These are phyloP conservation scores for Lophium mytilinum DNA, from an alignment of 495 filamentous ascomycete species.

Conservation along the genomic window DNA sequence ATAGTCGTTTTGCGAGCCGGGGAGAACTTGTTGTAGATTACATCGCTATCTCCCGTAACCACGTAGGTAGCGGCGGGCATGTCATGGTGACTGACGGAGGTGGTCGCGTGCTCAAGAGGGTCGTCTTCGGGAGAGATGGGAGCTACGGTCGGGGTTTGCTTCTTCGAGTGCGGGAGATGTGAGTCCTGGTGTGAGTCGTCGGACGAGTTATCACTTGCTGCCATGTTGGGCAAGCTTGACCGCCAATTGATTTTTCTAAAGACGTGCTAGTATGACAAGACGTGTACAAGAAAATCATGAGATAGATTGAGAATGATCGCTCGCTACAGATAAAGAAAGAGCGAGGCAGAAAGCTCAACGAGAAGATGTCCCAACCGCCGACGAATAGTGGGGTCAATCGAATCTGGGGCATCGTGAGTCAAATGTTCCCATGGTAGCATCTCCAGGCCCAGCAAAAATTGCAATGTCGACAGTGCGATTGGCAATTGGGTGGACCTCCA, in stretches of 20 bases:
- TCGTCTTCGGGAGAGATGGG: conserved; percentile 2
- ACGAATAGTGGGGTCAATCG: too few relatives aligned
- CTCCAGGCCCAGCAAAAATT: too few relatives aligned
- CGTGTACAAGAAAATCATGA: too few relatives aligned
- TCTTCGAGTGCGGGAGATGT: conserved; percentile 4
- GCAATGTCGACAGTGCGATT: too few relatives aligned
- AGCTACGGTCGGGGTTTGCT: conserved; percentile 11
- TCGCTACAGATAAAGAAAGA: too few relatives aligned
- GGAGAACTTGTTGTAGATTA: conserved; percentile 47
- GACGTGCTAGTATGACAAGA: too few relatives aligned
- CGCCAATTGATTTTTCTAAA: not conserved
- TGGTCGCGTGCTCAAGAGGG: conserved; percentile 17
- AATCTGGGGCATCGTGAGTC: too few relatives aligned
- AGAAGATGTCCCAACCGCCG: too few relatives aligned
- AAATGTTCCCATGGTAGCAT: too few relatives aligned
- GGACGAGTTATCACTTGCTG: not conserved
- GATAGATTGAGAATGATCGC: too few relatives aligned
- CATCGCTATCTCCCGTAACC: conserved; percentile 29
- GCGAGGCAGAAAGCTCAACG: too few relatives aligned
- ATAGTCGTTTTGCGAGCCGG: conserved; percentile 50
- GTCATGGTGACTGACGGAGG: conserved; percentile 19
- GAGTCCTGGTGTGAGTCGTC: not conserved
- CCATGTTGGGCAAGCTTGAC: conserved; percentile 11
- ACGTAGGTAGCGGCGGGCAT: conserved; percentile 13
- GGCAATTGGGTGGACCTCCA: too few relatives aligned